Percentiles rank a stretch among this genome's conserved stretches.
phyloP scores from a whole-genome alignment of 257 asterid species.

The Hygrophila difformis region DNA sequence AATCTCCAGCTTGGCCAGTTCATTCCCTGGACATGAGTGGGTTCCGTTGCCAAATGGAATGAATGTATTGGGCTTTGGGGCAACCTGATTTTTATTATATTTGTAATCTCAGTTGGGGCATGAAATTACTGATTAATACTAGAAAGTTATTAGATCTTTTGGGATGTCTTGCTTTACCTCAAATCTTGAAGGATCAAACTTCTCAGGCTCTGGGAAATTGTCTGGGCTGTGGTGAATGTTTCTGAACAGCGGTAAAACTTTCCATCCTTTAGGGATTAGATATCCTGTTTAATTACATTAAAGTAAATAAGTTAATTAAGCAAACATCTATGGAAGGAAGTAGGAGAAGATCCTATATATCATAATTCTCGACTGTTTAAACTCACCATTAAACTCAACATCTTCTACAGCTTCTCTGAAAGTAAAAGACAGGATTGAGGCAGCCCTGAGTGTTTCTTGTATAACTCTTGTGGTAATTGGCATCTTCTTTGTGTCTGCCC shows the following conservation, averaged over 20 bases:
- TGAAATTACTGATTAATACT: not conserved
- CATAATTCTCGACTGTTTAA: not conserved
- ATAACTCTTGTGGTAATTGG: conserved; percentile 52
- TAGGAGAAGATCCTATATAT: not conserved
- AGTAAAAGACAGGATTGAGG: conserved; percentile 58
- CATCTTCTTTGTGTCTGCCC: conserved; percentile 60
- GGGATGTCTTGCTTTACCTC: conserved; percentile 40
- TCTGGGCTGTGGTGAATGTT: conserved; percentile 90
- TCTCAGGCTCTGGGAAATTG: conserved; percentile 79
- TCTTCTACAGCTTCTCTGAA: conserved; percentile 80
- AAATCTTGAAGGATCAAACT: conserved; percentile 95
- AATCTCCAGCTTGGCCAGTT: conserved; percentile 87
- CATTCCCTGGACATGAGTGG: conserved; percentile 96
- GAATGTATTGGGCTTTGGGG: conserved; percentile 83
- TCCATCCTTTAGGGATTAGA: conserved; percentile 92
- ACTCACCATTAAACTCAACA: conserved; percentile 64
- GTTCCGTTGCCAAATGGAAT: conserved; percentile 96
- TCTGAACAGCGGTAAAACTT: conserved; percentile 87
- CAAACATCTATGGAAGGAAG: not conserved
- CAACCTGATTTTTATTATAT: conserved; percentile 30
- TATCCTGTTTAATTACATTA: conserved; percentile 37
- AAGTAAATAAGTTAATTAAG: no score
- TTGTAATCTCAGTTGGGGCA: not conserved
- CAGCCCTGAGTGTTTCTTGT: conserved; percentile 70
- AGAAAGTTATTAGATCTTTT: no score